A percentile compares a stretch with the other conserved stretches of the same genome.
Evolutionary conservation across 306 rosid species (phyloP).

Genomic region (Fragaria vesca): DNA sequence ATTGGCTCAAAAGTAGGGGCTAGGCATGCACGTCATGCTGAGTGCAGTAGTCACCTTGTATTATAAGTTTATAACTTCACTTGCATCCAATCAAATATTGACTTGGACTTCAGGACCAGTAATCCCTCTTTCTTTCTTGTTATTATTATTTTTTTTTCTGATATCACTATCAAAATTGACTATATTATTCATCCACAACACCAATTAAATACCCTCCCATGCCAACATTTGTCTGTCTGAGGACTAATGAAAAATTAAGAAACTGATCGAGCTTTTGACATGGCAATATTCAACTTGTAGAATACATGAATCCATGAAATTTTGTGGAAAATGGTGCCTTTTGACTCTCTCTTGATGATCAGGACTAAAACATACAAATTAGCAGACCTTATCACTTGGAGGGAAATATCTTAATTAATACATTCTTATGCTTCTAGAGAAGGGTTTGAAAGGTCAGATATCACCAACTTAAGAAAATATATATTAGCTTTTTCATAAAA

Average conservation of each 20-base stretch:
- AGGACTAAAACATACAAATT: not conserved
- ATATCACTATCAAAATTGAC: not conserved
- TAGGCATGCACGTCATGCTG: not conserved
- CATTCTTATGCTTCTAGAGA: slow-evolving; percentile 1
- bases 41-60: not conserved
- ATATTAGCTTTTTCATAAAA: not conserved
- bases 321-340: not conserved
- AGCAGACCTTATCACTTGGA: not conserved
- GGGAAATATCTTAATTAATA: not conserved
- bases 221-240: not conserved
- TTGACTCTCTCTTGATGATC: not conserved
- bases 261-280: not conserved
- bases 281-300: not conserved
- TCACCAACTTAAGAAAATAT: not conserved
- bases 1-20: not conserved
- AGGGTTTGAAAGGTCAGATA: not conserved
- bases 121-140: not conserved
- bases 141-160: no score
- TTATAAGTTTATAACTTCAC: not conserved
- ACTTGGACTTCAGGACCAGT: not conserved
- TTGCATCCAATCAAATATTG: not conserved
- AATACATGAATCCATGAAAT: not conserved
- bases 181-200: not conserved
- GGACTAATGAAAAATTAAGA: not conserved
- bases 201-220: not conserved